These are phyloP conservation scores for Zygoascus biomembranicola DNA, from an alignment of 805 yeast species.

Conservation along the genomic window DNA sequence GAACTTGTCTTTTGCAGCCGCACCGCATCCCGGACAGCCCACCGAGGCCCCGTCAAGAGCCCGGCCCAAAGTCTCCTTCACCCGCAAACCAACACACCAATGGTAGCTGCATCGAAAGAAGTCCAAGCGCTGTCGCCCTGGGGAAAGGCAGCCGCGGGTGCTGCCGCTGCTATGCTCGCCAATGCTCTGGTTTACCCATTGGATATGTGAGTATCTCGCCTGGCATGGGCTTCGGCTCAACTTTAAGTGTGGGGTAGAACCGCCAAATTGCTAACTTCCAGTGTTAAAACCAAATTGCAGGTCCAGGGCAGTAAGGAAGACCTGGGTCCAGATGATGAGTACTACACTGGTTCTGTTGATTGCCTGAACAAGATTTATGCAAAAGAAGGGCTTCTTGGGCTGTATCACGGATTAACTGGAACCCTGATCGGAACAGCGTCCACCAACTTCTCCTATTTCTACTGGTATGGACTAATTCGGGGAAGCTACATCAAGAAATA, in stretches of 20 bases:
- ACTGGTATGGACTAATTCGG: slow-evolving; percentile 75
- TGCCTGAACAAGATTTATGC: slow-evolving; percentile 50
- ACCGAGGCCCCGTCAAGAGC: background rate
- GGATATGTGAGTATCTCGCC: slow-evolving; percentile 38
- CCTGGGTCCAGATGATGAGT: slow-evolving; percentile 8
- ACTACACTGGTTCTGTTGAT: slow-evolving; percentile 52
- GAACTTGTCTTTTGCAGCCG: background rate
- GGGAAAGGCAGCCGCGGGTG: slow-evolving; percentile 76
- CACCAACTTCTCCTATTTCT: slow-evolving; percentile 75
- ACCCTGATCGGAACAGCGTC: slow-evolving; percentile 64
- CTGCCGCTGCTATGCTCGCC: slow-evolving; percentile 73
- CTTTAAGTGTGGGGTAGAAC: background rate
- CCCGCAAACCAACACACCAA: background rate
- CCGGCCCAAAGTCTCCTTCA: background rate
- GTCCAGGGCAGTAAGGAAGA: slow-evolving; percentile 40
- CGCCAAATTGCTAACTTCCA: slow-evolving; percentile 1
- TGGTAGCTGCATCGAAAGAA: slow-evolving; percentile 8
- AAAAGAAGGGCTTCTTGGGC: slow-evolving; percentile 54
- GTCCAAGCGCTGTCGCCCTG: slow-evolving; percentile 38
- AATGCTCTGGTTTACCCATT: slow-evolving; percentile 74
- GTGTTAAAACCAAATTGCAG: slow-evolving; percentile 64
- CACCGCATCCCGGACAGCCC: background rate
- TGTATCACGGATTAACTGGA: slow-evolving; percentile 65
- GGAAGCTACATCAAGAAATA: slow-evolving; percentile 41
- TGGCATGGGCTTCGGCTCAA: background rate